These are phyloP conservation scores for Mycena leptocephala DNA, from an alignment of 768 basidiomycete species.

Conservation along the genomic window DNA sequence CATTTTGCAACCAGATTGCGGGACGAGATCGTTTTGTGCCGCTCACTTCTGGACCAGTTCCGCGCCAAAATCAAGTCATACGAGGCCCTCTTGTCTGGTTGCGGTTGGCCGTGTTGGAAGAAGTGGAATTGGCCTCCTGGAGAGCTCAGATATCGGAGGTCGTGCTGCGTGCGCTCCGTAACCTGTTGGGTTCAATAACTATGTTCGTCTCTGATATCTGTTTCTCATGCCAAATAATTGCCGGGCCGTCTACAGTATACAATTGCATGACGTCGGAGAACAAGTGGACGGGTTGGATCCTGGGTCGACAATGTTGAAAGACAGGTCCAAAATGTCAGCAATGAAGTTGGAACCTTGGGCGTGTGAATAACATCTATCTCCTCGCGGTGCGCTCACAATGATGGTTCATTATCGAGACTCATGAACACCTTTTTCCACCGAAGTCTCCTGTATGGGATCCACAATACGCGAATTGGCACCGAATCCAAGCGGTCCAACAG, in stretches of 20 bases:
- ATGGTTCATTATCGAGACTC: constrained; percentile 1
- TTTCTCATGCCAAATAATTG: constrained; percentile 5
- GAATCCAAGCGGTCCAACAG: constrained; percentile 10
- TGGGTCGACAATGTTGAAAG: neutral
- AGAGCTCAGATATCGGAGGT: constrained; percentile 14
- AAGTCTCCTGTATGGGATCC: neutral
- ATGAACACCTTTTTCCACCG: neutral
- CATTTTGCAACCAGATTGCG: constrained; percentile 14
- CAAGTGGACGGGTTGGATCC: constrained; percentile 7
- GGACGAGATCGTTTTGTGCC: constrained; percentile 18
- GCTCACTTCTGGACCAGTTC: constrained; percentile 15
- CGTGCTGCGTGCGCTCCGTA: constrained; percentile 1
- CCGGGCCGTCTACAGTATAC: constrained; percentile 9
- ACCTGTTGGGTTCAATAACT: constrained; percentile 2
- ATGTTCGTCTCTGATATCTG: constrained; percentile 14
- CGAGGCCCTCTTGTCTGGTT: neutral
- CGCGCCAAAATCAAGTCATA: constrained; percentile 4
- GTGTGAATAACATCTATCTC: constrained; percentile 11
- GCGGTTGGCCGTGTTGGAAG: constrained; percentile 9
- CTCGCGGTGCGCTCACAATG: neutral
- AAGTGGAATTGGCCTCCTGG: constrained; percentile 13
- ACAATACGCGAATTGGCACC: neutral
- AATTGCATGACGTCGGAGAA: constrained; percentile 13
- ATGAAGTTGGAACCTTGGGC: neutral
- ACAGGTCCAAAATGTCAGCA: neutral